Conservation (phyloP, 2,329 filamentous ascomycete species). For the Stemphylium lycopersici region DNA sequence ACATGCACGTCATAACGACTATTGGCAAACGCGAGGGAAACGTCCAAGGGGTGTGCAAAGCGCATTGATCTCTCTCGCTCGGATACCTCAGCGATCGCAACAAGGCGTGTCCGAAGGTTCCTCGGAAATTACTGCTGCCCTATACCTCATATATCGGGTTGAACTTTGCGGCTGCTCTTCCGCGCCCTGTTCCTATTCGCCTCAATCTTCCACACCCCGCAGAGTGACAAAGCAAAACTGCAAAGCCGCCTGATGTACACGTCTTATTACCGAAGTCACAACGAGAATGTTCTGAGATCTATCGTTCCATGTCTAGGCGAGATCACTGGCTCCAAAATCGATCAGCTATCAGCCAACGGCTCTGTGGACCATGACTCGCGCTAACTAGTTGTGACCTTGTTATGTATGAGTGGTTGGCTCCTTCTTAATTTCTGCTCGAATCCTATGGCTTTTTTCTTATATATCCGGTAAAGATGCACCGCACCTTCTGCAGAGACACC, state of each 20-base stretch:
- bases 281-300: slow-evolving; percentile 48
- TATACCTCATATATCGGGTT: no score
- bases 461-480: slow-evolving; percentile 26
- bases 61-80: not conserved
- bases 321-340: no score
- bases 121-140: slow-evolving; percentile 11
- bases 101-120: not conserved
- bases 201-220: slow-evolving; percentile 26
- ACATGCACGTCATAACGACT: slow-evolving; percentile 1
- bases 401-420: not conserved
- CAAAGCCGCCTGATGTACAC: no score
- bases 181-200: slow-evolving; percentile 9
- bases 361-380: no score
- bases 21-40: not conserved
- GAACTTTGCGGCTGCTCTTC: no score
- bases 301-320: no score
- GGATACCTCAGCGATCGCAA: not conserved
- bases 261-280: slow-evolving; percentile 60
- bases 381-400: slow-evolving; percentile 40
- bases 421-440: not conserved
- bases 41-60: not conserved
- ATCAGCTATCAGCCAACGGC: no score
- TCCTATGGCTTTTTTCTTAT: slow-evolving; percentile 28
- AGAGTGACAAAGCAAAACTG: slow-evolving; percentile 31
- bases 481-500: no score